Percentiles rank a stretch among this genome's conserved stretches.
Conservation (phyloP, 306 rosid genomes). For the Vigna nakashimae region DNA sequence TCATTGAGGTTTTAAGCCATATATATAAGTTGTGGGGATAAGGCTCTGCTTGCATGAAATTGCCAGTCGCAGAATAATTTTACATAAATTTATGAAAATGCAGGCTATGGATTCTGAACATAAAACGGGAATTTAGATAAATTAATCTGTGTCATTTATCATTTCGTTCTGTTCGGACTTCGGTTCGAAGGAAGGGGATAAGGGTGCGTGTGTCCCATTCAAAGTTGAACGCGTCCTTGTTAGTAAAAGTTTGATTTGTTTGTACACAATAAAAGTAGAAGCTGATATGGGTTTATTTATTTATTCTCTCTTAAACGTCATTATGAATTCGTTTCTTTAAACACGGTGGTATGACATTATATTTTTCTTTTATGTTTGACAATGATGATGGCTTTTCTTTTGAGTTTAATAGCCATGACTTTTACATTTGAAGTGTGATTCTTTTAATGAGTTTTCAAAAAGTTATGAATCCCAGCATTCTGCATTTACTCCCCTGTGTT, state of each 20-base stretch:
- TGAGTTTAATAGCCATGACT: too few relatives aligned
- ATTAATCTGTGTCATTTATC: not conserved
- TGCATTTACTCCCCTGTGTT: too few relatives aligned
- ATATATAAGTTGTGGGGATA: not conserved
- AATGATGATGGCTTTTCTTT: too few relatives aligned
- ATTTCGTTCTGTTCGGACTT: too few relatives aligned
- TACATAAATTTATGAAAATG: not conserved
- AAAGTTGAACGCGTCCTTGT: not conserved
- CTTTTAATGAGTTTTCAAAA: too few relatives aligned
- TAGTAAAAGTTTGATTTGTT: not conserved
- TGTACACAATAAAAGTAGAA: not conserved
- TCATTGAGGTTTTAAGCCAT: conserved; percentile 1
- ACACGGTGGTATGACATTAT: too few relatives aligned
- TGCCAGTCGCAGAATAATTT: not conserved
- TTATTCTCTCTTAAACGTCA: too few relatives aligned
- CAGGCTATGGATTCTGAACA: not conserved
- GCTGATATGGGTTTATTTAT: too few relatives aligned
- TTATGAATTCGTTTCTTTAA: too few relatives aligned
- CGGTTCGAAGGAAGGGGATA: not conserved
- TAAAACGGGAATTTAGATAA: not conserved
- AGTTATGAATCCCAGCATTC: too few relatives aligned
- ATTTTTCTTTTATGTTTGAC: too few relatives aligned
- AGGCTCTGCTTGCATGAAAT: not conserved
- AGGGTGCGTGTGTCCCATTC: not conserved
- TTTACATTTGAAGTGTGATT: too few relatives aligned